Conservation (phyloP, 805 yeast genomes). For the Jamesozyma spencerorum region DNA sequence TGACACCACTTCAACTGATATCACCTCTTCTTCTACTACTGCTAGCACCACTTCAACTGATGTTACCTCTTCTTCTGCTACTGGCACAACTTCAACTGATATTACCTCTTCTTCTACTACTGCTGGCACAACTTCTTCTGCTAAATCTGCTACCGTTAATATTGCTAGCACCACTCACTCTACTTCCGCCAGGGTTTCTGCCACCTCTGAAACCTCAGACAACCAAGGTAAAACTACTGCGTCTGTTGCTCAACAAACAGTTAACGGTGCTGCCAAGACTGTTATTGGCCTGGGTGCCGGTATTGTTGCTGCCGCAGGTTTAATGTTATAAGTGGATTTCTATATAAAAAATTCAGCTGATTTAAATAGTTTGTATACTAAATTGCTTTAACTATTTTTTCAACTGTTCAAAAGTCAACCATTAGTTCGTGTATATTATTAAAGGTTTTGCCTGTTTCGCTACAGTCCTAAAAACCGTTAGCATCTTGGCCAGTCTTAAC, state of each 20-base stretch:
- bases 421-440: too few species aligned
- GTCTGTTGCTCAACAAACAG: conserved; percentile 11
- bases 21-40: conserved; percentile 3
- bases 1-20: conserved; percentile 7
- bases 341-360: too few species aligned
- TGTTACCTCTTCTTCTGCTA: background rate
- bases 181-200: conserved; percentile 10
- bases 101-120: conserved; percentile 1
- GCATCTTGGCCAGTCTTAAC: too few species aligned
- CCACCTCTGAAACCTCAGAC: conserved; percentile 7
- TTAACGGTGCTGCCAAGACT: conserved; percentile 15
- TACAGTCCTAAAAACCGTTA: too few species aligned
- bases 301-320: too few species aligned
- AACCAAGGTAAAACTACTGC: conserved; percentile 5
- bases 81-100: conserved; percentile 1
- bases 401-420: too few species aligned
- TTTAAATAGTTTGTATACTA: too few species aligned
- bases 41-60: background rate
- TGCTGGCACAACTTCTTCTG: background rate
- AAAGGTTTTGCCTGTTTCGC: too few species aligned
- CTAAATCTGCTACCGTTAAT: background rate
- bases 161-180: background rate
- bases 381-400: too few species aligned
- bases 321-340: too few species aligned
- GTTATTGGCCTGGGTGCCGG: conserved; percentile 5